These are phyloP conservation scores for Yarrowia sp. DNA, from an alignment of 805 yeast genomes.

Conservation along the genomic window DNA sequence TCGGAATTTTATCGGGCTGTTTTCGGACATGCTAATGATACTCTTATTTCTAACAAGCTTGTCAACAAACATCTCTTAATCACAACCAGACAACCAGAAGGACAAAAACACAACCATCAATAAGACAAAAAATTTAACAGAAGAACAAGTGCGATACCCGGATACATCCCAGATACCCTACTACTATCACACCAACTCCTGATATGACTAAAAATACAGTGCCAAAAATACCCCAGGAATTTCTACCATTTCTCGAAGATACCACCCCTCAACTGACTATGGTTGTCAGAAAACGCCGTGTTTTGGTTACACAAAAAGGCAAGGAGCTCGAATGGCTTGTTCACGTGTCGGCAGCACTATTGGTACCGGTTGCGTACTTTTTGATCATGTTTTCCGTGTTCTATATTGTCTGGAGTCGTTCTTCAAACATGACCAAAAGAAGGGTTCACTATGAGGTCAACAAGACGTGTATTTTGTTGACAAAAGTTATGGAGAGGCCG, in stretches of 20 bases:
- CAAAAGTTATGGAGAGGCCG: not conserved
- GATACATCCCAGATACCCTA: no score
- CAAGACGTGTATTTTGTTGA: not conserved
- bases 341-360: not conserved
- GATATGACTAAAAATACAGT: not conserved
- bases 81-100: no score
- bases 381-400: not conserved
- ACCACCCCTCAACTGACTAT: not conserved
- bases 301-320: not conserved
- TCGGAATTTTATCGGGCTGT: no score
- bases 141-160: no score
- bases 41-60: no score
- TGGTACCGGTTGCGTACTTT: not conserved
- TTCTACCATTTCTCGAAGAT: not conserved
- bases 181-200: no score
- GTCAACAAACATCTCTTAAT: not conserved
- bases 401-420: not conserved
- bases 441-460: not conserved
- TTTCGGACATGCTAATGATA: no score
- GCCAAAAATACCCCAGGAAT: not conserved
- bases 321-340: not conserved
- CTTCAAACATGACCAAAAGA: not conserved
- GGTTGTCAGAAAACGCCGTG: not conserved
- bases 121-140: no score
- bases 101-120: no score